Base-by-base conservation (phyloP, 257 asterid genomes). In the Nicotiana knightiana region DNA sequence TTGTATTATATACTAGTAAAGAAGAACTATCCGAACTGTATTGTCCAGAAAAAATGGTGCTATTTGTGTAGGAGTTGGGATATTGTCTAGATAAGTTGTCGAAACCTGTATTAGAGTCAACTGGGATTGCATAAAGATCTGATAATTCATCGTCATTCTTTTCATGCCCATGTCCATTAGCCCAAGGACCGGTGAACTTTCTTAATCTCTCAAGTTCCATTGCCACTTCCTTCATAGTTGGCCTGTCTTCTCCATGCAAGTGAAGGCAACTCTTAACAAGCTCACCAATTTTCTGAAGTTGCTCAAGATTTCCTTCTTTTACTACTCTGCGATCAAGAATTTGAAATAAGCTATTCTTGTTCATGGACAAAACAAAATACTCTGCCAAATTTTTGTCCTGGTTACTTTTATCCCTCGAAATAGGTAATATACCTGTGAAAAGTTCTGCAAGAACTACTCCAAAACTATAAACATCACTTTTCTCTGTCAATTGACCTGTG, bases 401-500 rank as follows among this genome's bases (percentile, higher is more conserved):
- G 2, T 82, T 87, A 81, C 81, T 82, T 81, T 89, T 83, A 1
- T 85, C 93, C 86, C 82, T 81, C 28, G 79, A 91, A 12, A 94
- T 85, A 0, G 97, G 93, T 76, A 81, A 91, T 9, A 85, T 84
- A 18, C 97, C 93, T 0, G 94, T 94, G 54, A 91, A 15, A 13
- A 94, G 97, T 59, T 94, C 97, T 0, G 92, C 85, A 18, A 94
- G 88, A 18, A 94, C 94, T 0, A 94, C 97, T 2, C 97, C 93
- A 1, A 94, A 93, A 43, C 98, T 91, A 53, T 91, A 94, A 0
- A 94, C 96, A 0, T 93, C 98, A 28, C 96, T 93, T 76, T 93
- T 93, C 1, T 89, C 94, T 0, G 97, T 93, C 21, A 93, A n/a
- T 11, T 85, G 90, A 67, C 97, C 88, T 1, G 94, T 82, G 48